A percentile compares a stretch with the other conserved stretches of the same genome.
phyloP scores from a whole-genome alignment of 2,329 filamentous ascomycete species.

The Graphiopsis chlorocephala region DNA sequence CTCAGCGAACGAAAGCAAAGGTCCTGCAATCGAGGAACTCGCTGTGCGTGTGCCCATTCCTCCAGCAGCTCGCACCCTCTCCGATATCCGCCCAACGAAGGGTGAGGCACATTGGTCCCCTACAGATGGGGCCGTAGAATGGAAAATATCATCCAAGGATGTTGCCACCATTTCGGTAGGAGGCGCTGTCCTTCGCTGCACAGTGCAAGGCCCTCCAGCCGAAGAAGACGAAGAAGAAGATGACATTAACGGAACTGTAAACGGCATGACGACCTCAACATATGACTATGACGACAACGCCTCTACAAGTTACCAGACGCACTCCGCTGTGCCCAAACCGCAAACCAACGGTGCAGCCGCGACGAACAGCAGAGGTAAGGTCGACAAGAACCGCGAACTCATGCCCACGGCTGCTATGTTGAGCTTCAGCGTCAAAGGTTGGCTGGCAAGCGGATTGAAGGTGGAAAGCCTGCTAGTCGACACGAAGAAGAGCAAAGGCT shows the following conservation, averaged over 20 bases:
- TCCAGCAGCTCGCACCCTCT: constrained; percentile 73
- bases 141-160: constrained; percentile 78
- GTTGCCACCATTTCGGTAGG: constrained; percentile 48
- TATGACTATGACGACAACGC: constrained; percentile 39
- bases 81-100: constrained; percentile 74
- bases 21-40: constrained; percentile 66
- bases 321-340: not conserved
- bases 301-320: constrained; percentile 20
- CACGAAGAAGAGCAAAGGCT: constrained; percentile 75
- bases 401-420: constrained; percentile 49
- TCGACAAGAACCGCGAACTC: constrained; percentile 40
- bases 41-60: constrained; percentile 77
- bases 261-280: constrained; percentile 42
- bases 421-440: constrained; percentile 57
- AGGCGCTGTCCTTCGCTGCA: constrained; percentile 67
- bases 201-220: constrained; percentile 63
- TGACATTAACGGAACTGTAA: constrained; percentile 30
- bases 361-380: constrained; percentile 17
- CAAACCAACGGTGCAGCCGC: not conserved
- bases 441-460: constrained; percentile 62
- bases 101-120: constrained; percentile 82
- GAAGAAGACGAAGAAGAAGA: constrained; percentile 48
- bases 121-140: constrained; percentile 71
- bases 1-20: constrained; percentile 28
- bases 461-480: constrained; percentile 63